phyloP scores from a whole-genome alignment of 257 asterid genomes.

The Leptodermis oblonga region DNA sequence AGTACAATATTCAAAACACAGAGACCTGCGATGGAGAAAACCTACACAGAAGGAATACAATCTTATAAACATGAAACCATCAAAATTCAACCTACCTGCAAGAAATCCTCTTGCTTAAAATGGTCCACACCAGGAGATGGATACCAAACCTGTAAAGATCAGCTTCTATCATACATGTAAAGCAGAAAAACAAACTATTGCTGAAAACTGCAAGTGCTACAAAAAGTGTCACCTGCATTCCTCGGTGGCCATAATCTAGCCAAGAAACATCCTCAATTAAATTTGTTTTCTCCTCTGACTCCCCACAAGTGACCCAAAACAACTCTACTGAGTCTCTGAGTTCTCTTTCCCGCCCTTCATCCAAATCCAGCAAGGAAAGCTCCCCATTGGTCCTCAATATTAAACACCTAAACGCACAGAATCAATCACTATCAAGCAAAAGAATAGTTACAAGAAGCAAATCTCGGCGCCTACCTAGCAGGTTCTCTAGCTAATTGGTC shows the following conservation, averaged over 20 bases:
- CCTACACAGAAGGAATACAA: not conserved
- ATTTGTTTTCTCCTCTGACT: constrained; percentile 84
- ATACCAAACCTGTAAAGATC: constrained; percentile 90
- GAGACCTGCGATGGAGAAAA: not conserved
- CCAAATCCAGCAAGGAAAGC: constrained; percentile 96
- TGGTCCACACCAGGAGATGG: constrained; percentile 91
- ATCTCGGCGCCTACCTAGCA: constrained; percentile 53
- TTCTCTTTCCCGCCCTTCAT: constrained; percentile 95
- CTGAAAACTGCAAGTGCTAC: constrained; percentile 14
- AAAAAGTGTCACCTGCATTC: constrained; percentile 91
- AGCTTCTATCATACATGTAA: constrained; percentile 44
- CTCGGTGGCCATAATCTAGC: constrained; percentile 97
- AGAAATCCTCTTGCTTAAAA: constrained; percentile 96
- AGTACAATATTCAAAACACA: not conserved
- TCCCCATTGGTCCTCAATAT: constrained; percentile 92
- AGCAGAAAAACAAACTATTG: constrained; percentile 16
- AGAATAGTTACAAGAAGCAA: constrained; percentile 15
- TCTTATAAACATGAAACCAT: not conserved
- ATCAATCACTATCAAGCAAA: constrained; percentile 22
- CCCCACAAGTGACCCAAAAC: constrained; percentile 99
- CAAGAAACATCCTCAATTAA: constrained; percentile 98
- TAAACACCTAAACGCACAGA: constrained; percentile 60
- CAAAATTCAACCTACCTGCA: constrained; percentile 58
- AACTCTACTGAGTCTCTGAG: constrained; percentile 94
- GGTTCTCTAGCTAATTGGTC: constrained; percentile 65